phyloP scores from a whole-genome alignment of 148 eudicot genomes.

The Tetragonia tetragonoides region DNA sequence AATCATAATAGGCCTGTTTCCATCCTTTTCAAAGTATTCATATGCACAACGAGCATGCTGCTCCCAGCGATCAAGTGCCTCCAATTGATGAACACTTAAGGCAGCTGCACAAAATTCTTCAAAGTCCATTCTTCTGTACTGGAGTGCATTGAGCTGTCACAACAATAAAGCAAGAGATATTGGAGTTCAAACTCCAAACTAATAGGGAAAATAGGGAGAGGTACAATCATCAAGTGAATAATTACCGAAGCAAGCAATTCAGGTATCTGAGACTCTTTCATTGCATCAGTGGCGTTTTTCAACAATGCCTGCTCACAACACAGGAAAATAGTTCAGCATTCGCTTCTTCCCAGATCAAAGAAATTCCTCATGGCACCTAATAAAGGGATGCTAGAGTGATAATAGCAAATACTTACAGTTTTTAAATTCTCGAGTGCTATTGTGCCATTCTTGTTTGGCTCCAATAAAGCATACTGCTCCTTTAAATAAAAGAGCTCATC shows the following conservation, averaged over 20 bases:
- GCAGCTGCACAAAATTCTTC: slow-evolving; percentile 65
- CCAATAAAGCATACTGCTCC: slow-evolving; percentile 49
- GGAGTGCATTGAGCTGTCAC: slow-evolving; percentile 49
- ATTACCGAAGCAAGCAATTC: slow-evolving; percentile 45
- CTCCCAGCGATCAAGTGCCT: slow-evolving; percentile 57
- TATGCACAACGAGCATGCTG: slow-evolving; percentile 57
- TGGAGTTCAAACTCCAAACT: not conserved
- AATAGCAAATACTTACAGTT: slow-evolving; percentile 23
- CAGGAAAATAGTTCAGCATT: not conserved
- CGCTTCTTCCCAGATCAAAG: not conserved
- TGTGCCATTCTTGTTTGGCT: slow-evolving; percentile 40
- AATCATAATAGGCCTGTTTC: slow-evolving; percentile 54
- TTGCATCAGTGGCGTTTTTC: slow-evolving; percentile 50
- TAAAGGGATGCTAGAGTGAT: not conserved
- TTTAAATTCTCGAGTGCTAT: slow-evolving; percentile 44
- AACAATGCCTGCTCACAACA: slow-evolving; percentile 44
- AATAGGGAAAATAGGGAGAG: not conserved
- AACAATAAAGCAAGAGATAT: slow-evolving; percentile 7
- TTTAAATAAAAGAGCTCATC: slow-evolving; percentile 53
- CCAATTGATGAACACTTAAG: slow-evolving; percentile 52
- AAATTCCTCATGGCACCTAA: not conserved
- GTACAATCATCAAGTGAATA: not conserved
- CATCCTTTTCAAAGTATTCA: slow-evolving; percentile 56
- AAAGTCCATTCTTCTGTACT: slow-evolving; percentile 54
- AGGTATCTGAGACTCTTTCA: slow-evolving; percentile 45